Conservation (phyloP, 768 basidiomycete genomes). For the Lentinula boryana region DNA sequence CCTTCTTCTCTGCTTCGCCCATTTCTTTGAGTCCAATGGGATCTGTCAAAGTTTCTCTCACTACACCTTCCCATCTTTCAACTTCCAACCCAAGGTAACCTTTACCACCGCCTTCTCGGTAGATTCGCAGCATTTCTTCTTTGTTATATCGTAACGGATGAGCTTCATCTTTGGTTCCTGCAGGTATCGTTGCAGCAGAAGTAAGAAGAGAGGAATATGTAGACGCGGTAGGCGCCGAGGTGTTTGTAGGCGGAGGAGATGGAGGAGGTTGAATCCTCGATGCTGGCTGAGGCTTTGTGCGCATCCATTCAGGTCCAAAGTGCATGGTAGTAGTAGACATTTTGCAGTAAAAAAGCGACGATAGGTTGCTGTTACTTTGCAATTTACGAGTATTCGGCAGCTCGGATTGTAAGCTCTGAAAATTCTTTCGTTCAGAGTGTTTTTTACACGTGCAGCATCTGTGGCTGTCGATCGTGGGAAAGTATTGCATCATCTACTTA, state of each 20-base stretch:
- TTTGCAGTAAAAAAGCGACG: conserved; percentile 6
- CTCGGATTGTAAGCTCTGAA: conserved; percentile 19
- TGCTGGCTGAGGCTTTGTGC: conserved; percentile 61
- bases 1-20: conserved; percentile 85
- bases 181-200: conserved; percentile 38
- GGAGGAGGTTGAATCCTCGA: conserved; percentile 50
- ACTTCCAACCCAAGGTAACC: conserved; percentile 79
- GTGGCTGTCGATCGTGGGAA: background rate
- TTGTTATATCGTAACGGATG: conserved; percentile 86
- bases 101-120: conserved; percentile 70
- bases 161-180: conserved; percentile 54
- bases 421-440: conserved; percentile 19
- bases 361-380: conserved; percentile 8
- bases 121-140: conserved; percentile 80
- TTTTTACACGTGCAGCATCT: conserved; percentile 8
- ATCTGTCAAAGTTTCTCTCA: conserved; percentile 66
- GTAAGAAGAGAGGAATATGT: conserved; percentile 71
- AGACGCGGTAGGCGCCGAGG: conserved; percentile 43
- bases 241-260: conserved; percentile 46
- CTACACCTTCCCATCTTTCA: conserved; percentile 86
- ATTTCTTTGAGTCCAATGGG: conserved; percentile 77
- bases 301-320: conserved; percentile 93
- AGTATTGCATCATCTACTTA: conserved; percentile 1
- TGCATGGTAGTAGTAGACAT: conserved; percentile 73
- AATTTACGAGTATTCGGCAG: background rate